Evolutionary conservation across 2,329 filamentous ascomycete genomes (phyloP), one percentile per base, ranked within the genome.

Genomic region (Penicillium sp.): DNA sequence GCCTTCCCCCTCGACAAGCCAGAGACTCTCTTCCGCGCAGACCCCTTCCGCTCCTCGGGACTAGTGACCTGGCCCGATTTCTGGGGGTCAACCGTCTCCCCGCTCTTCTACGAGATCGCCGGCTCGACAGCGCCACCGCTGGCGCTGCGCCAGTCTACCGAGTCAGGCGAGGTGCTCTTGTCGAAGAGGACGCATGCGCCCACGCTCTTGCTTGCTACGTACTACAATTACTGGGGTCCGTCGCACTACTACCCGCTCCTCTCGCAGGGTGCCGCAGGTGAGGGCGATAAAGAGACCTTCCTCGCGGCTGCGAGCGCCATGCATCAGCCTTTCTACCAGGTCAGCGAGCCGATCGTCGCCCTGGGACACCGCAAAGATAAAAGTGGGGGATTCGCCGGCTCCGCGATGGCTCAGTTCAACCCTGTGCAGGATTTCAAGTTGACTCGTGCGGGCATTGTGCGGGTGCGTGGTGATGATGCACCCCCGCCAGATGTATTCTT

Each of bases 151-250:
- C 65, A 66, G 28, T 78, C 76, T 17, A 80, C 79, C 14, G 82
- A 84, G 68, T 79, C 81, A 2, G 81, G 83, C 17, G 76, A 84
- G 53, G 60, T 85, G 1, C 65, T 83, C 5, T 73, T 81, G 57
- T 79, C 81, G 60, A 85, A 85, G 62, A 73, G 70, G 6, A 75
- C 73, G 0, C 83, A 85, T 58, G 70, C 72, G 17, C 72, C 76
- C 28, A 79, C 78, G 31, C 73, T 85, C 0, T 68, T 85, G 8
- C 78, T 86, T 22, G 77, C 79, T 25, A 74, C 79, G 0, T 85
- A 84, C 69, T 85, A 85, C 75, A 85, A 84, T 72, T 81, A 81
- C 68, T 81, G 82, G 69, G 83, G 83, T 0, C 81, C 83, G 1
- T 69, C 73, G 15, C 77, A 78, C 67, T 86, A 81, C 71, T 85